Evolutionary conservation across 2,329 filamentous ascomycete species (phyloP).

Genomic region (Alternaria tenuissima): DNA sequence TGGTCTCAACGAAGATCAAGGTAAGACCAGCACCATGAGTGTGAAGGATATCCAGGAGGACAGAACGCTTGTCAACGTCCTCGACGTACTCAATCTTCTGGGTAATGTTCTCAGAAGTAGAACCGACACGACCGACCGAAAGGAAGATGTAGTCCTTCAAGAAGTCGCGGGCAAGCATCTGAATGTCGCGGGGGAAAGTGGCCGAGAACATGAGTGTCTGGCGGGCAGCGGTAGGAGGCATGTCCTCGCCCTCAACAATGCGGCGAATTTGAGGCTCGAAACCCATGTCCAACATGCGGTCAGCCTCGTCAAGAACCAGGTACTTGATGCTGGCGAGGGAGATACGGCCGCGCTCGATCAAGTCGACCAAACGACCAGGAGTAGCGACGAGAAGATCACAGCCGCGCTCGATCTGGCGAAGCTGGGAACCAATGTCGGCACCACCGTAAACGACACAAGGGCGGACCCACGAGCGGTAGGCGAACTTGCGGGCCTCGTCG

Average conservation of each 20-base stretch:
- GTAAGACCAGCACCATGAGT: constrained; percentile 89
- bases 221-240: constrained; percentile 82
- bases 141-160: constrained; percentile 99
- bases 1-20: constrained; percentile 98
- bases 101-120: constrained; percentile 99
- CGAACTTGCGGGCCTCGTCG: constrained; percentile 96
- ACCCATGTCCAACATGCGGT: constrained; percentile 99
- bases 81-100: constrained; percentile 99
- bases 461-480: constrained; percentile 98
- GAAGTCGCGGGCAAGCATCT: constrained; percentile 99
- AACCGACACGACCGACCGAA: constrained; percentile 97
- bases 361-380: constrained; percentile 93
- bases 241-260: constrained; percentile 98
- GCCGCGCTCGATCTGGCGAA: constrained; percentile 96
- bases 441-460: constrained; percentile 99
- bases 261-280: constrained; percentile 99
- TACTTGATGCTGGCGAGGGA: constrained; percentile 99
- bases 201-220: constrained; percentile 99
- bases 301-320: constrained; percentile 96
- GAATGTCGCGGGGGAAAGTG: constrained; percentile 98
- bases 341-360: constrained; percentile 98
- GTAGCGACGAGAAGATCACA: constrained; percentile 98
- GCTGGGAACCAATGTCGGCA: constrained; percentile 97
- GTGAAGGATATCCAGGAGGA: constrained; percentile 96
- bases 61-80: constrained; percentile 96